Percentiles rank a stretch among this genome's conserved stretches.
These are phyloP conservation scores for Penicillium pancosmium DNA, from an alignment of 495 filamentous ascomycete genomes.

Conservation along the genomic window DNA sequence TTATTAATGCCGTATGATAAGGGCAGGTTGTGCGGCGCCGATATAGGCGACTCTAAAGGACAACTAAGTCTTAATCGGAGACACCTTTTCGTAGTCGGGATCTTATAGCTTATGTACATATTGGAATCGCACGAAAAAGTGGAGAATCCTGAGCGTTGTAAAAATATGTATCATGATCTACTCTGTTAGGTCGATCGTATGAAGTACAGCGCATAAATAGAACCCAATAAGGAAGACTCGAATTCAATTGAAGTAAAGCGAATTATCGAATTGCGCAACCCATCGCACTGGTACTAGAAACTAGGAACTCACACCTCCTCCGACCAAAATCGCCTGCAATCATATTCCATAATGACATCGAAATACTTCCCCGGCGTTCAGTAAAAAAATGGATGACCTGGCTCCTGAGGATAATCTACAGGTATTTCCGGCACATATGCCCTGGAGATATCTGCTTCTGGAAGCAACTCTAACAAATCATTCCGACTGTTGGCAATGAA, in stretches of 20 bases:
- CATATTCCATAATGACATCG: too few relatives aligned
- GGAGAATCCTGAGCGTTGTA: neutral
- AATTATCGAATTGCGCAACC: too few relatives aligned
- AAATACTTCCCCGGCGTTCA: neutral
- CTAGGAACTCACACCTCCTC: too few relatives aligned
- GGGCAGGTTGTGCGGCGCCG: neutral
- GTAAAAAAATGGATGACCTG: neutral
- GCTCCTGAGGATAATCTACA: neutral
- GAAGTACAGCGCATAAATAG: too few relatives aligned
- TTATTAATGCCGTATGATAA: conserved; percentile 1
- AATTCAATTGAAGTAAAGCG: too few relatives aligned
- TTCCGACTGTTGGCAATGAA: neutral
- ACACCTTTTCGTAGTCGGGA: neutral
- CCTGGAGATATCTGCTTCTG: neutral
- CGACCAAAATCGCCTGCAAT: too few relatives aligned
- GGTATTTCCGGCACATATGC: neutral
- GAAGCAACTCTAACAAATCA: neutral
- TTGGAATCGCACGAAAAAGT: neutral
- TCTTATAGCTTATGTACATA: neutral
- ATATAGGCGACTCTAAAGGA: conserved; percentile 2
- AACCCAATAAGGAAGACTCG: too few relatives aligned
- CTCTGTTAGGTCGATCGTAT: too few relatives aligned
- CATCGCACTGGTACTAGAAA: too few relatives aligned
- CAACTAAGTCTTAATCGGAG: neutral
- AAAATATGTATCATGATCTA: too few relatives aligned